These are phyloP conservation scores for Ceratocystiopsis minuta DNA, from an alignment of 2,329 filamentous ascomycete species.

Conservation along the genomic window DNA sequence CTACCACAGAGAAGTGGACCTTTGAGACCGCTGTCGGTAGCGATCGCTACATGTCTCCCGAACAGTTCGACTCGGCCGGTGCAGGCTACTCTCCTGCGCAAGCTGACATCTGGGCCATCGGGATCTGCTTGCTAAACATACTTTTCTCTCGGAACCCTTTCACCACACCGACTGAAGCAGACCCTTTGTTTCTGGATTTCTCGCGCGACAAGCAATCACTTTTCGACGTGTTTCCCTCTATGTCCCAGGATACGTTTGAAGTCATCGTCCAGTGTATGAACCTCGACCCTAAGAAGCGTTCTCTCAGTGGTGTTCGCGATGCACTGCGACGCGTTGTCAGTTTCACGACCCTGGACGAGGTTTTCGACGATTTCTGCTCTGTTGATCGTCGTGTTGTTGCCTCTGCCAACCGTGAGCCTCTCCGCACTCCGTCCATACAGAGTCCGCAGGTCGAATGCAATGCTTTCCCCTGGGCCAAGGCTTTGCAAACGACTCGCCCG, in stretches of 20 bases:
- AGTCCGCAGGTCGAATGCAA: conserved; percentile 63
- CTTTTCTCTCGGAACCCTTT: conserved; percentile 96
- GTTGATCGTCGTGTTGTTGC: conserved; percentile 60
- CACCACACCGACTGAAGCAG: conserved; percentile 72
- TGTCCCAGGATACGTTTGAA: conserved; percentile 96
- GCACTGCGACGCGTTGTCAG: conserved; percentile 64
- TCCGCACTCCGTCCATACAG: conserved; percentile 87
- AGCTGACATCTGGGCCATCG: conserved; percentile 93
- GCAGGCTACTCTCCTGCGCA: conserved; percentile 82
- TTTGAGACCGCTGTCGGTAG: conserved; percentile 88
- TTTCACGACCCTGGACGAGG: conserved; percentile 88
- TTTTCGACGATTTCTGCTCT: conserved; percentile 82
- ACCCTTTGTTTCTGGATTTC: conserved; percentile 86
- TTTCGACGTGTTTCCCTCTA: conserved; percentile 94
- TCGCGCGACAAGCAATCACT: conserved; percentile 84
- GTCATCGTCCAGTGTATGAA: conserved; percentile 82
- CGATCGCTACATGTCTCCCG: conserved; percentile 97
- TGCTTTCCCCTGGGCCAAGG: conserved; percentile 90
- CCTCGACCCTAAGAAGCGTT: conserved; percentile 77
- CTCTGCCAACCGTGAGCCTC: conserved; percentile 81
- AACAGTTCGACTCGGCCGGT: conserved; percentile 82
- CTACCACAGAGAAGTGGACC: conserved; percentile 77
- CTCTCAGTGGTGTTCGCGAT: conserved; percentile 57
- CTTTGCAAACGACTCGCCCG: conserved; percentile 57
- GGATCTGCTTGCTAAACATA: conserved; percentile 90